Evolutionary conservation across 2,329 filamentous ascomycete species (phyloP).

Genomic region (Fusarium oxysporum): DNA sequence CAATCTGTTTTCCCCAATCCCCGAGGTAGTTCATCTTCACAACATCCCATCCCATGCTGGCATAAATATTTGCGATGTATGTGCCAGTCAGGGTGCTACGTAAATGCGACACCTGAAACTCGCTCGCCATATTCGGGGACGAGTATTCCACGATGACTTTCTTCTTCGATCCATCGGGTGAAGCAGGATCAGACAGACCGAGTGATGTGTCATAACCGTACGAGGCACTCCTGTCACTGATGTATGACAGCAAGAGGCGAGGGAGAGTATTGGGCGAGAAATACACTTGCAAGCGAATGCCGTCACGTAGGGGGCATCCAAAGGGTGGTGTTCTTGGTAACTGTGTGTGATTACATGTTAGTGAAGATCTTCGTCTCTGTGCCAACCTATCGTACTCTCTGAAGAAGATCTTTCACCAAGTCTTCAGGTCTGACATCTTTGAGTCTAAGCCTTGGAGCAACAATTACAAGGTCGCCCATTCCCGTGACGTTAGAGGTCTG

Average conservation of each 20-base stretch:
- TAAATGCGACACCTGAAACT: constrained; percentile 77
- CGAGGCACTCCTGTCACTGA: constrained; percentile 28
- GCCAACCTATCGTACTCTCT: too few species aligned
- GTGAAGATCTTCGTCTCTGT: too few species aligned
- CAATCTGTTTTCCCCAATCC: constrained; percentile 79
- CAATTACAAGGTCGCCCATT: constrained; percentile 43
- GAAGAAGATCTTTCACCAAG: constrained; percentile 9
- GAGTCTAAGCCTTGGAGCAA: constrained; percentile 42
- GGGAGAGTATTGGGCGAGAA: constrained; percentile 41
- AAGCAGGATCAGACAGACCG: neutral
- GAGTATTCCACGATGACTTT: constrained; percentile 77
- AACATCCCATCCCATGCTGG: constrained; percentile 75
- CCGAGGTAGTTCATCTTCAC: constrained; percentile 77
- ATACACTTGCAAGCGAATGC: constrained; percentile 40
- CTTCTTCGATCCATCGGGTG: constrained; percentile 27
- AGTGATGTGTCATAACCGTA: constrained; percentile 42
- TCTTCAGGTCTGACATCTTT: constrained; percentile 23
- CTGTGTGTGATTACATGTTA: too few species aligned
- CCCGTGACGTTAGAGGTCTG: constrained; percentile 43
- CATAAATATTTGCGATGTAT: constrained; percentile 74
- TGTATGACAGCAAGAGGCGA: constrained; percentile 36
- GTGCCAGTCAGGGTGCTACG: constrained; percentile 78
- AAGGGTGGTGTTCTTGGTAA: constrained; percentile 33
- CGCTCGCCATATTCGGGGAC: constrained; percentile 79
- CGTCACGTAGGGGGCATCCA: constrained; percentile 37